Evolutionary conservation across 371 early-diverging fungal genomes (phyloP).

Genomic region (Mucor plumbeus): DNA sequence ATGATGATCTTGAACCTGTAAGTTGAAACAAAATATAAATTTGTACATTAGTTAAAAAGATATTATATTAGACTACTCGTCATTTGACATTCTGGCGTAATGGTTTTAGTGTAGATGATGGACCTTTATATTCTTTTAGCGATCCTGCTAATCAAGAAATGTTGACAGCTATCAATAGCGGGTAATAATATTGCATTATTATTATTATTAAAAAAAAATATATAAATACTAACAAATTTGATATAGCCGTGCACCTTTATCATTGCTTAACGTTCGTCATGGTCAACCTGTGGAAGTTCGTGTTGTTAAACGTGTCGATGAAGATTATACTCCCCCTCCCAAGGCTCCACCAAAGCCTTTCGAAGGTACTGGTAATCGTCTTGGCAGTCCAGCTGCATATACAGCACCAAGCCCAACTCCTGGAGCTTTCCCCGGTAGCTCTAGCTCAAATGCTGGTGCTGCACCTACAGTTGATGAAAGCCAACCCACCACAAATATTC

Average conservation of each 20-base stretch:
- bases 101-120: conserved; percentile 96
- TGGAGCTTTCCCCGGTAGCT: conserved; percentile 37
- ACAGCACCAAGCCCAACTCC: conserved; percentile 39
- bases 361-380: conserved; percentile 84
- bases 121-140: conserved; percentile 81
- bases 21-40: conserved; percentile 3
- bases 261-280: conserved; percentile 86
- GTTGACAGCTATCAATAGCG: conserved; percentile 84
- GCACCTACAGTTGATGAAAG: conserved; percentile 67
- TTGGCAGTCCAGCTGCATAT: conserved; percentile 66
- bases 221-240: background rate
- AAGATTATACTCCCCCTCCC: conserved; percentile 88
- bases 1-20: conserved; percentile 43
- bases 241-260: conserved; percentile 78
- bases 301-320: conserved; percentile 81
- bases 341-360: conserved; percentile 81
- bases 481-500: conserved; percentile 85
- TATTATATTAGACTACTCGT: conserved; percentile 53
- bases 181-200: conserved; percentile 53
- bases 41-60: conserved; percentile 14
- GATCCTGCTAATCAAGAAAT: conserved; percentile 89
- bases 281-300: conserved; percentile 94
- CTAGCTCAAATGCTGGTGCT: conserved; percentile 28
- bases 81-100: conserved; percentile 94
- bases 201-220: no score